Percentiles rank a stretch among this genome's conserved stretches.
Conservation (phyloP, 306 rosid genomes). For the Inga laurina region DNA sequence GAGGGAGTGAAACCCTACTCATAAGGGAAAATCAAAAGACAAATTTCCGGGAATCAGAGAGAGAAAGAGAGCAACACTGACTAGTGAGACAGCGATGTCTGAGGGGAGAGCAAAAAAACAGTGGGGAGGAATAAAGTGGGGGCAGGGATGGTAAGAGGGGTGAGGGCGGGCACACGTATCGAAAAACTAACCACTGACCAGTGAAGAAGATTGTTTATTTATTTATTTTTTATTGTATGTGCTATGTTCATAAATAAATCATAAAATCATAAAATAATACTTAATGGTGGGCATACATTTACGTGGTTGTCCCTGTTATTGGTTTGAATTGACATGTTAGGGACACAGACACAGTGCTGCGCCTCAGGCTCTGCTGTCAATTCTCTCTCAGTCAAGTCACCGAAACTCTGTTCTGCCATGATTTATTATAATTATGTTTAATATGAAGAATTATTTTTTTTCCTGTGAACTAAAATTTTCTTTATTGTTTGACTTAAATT, state of each 20-base stretch:
- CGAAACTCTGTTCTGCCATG: background rate
- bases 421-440: background rate
- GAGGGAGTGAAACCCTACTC: slow-evolving; percentile 43
- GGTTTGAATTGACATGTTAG: slow-evolving; percentile 55
- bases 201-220: slow-evolving; percentile 31
- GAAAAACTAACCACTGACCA: slow-evolving; percentile 53
- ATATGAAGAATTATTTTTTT: too few relatives aligned
- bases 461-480: too few relatives aligned
- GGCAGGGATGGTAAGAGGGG: background rate
- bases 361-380: background rate
- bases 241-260: too few relatives aligned
- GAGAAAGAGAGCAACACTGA: background rate
- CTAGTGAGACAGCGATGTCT: slow-evolving; percentile 30
- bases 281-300: slow-evolving; percentile 49
- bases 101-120: slow-evolving; percentile 46
- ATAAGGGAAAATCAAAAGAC: slow-evolving; percentile 15
- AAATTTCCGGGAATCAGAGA: background rate
- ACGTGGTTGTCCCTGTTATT: slow-evolving; percentile 74
- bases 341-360: background rate
- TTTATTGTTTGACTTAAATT: too few relatives aligned
- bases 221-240: too few relatives aligned
- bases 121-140: slow-evolving; percentile 37
- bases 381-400: background rate
- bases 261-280: background rate
- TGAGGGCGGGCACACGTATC: slow-evolving; percentile 43